Percentiles rank a stretch among this genome's conserved stretches.
Evolutionary conservation across 768 basidiomycete genomes (phyloP).

Genomic region (Artomyces pyxidatus): DNA sequence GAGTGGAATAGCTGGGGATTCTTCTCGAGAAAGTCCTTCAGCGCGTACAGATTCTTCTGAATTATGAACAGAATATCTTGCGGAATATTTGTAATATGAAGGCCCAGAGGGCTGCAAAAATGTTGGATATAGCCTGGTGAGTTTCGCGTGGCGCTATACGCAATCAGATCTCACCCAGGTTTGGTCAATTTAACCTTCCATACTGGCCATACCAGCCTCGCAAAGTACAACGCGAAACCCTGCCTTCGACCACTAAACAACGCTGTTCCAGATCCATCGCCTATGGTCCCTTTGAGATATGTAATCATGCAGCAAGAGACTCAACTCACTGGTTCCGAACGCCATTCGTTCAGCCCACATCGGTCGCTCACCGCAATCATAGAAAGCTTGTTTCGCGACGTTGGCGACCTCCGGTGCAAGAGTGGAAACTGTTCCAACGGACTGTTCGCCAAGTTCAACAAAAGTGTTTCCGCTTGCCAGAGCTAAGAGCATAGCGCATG

Average conservation of each 20-base stretch:
- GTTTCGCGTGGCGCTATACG: background rate
- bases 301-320: background rate
- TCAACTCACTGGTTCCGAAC: conserved; percentile 58
- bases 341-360: conserved; percentile 74
- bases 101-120: conserved; percentile 29
- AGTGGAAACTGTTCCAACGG: conserved; percentile 38
- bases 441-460: conserved; percentile 49
- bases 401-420: conserved; percentile 55
- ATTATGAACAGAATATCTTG: conserved; percentile 58
- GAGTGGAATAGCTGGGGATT: conserved; percentile 85
- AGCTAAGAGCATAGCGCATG: conserved; percentile 85
- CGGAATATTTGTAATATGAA: conserved; percentile 53
- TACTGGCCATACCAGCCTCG: conserved; percentile 75
- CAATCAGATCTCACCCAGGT: conserved; percentile 36
- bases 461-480: conserved; percentile 82
- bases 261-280: conserved; percentile 47
- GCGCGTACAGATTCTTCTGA: conserved; percentile 70
- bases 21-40: conserved; percentile 70
- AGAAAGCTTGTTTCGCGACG: conserved; percentile 79
- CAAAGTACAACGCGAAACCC: conserved; percentile 81
- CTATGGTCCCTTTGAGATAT: background rate
- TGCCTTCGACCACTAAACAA: conserved; percentile 85
- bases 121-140: background rate
- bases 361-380: conserved; percentile 78
- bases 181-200: conserved; percentile 80